Evolutionary conservation across 371 early-diverging fungal species (phyloP).

Genomic region (Fennellomyces sp.): DNA sequence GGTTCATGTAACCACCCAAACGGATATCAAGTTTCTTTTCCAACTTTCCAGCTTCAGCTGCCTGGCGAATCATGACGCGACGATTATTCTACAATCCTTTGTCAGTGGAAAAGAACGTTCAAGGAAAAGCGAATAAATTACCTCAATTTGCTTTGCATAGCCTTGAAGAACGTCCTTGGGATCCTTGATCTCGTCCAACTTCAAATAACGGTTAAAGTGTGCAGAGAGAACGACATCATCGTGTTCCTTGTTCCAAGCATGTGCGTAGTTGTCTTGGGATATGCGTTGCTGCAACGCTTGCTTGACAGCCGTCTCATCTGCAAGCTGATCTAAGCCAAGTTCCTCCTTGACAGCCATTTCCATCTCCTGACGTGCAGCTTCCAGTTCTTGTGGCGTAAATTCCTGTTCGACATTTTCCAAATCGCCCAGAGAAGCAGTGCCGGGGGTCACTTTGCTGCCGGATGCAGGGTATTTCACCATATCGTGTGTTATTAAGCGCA

Average conservation of each 20-base stretch:
- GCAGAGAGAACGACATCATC: conserved; percentile 46
- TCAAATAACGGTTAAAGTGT: conserved; percentile 44
- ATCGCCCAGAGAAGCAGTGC: conserved; percentile 34
- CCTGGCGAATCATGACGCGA: conserved; percentile 78
- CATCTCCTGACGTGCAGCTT: conserved; percentile 47
- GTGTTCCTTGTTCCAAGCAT: conserved; percentile 40
- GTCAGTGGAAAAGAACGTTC: neutral
- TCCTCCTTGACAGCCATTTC: conserved; percentile 34
- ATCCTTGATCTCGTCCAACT: conserved; percentile 36
- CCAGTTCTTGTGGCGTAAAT: conserved; percentile 40
- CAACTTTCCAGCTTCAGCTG: conserved; percentile 77
- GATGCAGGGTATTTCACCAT: conserved; percentile 71
- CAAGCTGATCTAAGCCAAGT: conserved; percentile 20
- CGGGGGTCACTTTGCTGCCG: conserved; percentile 57
- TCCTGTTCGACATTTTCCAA: conserved; percentile 54
- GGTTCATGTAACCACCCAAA: conserved; percentile 80
- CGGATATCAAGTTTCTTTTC: conserved; percentile 82
- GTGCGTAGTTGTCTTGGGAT: conserved; percentile 15
- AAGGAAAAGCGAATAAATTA: conserved; percentile 13
- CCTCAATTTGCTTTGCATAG: conserved; percentile 46
- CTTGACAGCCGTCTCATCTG: conserved; percentile 33
- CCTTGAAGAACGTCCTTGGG: conserved; percentile 47
- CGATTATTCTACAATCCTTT: conserved; percentile 52
- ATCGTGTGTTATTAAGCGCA: conserved; percentile 65
- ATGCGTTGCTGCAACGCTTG: neutral